Conservation (phyloP, 1,284 basidiomycete species). For the Trametes versicolor region DNA sequence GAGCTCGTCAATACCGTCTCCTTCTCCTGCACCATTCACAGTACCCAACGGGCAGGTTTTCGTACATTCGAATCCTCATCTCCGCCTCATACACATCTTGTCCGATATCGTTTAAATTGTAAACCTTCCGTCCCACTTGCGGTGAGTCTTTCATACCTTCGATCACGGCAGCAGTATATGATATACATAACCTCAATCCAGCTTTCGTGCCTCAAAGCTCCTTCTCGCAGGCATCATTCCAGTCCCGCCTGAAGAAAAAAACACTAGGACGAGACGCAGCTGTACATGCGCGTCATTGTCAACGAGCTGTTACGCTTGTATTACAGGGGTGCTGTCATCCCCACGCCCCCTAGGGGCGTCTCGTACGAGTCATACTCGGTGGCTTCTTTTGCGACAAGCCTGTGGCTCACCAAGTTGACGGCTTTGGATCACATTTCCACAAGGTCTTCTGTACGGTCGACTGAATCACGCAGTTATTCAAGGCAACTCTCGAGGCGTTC, state of each 20-base stretch:
- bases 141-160: constrained; percentile 25
- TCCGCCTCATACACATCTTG: constrained; percentile 47
- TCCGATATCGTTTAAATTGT: constrained; percentile 44
- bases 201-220: constrained; percentile 46
- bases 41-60: constrained; percentile 42
- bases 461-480: constrained; percentile 42
- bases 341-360: constrained; percentile 39
- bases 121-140: constrained; percentile 41
- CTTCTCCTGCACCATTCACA: constrained; percentile 8
- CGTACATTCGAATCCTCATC: constrained; percentile 44
- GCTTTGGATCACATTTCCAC: constrained; percentile 46
- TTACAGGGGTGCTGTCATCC: constrained; percentile 38
- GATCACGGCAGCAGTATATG: background rate
- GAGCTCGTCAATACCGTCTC: background rate
- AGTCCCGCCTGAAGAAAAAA: constrained; percentile 49
- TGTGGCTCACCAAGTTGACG: constrained; percentile 48
- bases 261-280: constrained; percentile 45
- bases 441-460: constrained; percentile 46
- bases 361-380: constrained; percentile 44
- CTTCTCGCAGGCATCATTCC: constrained; percentile 46
- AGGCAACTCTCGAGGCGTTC: constrained; percentile 30
- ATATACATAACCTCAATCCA: constrained; percentile 5
- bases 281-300: constrained; percentile 41
- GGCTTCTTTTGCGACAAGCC: constrained; percentile 50
- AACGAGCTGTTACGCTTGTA: constrained; percentile 46